Evolutionary conservation across 495 filamentous ascomycete genomes (phyloP), one percentile per base, ranked within the genome.

Genomic region (Aspergillus coremiiformis): DNA sequence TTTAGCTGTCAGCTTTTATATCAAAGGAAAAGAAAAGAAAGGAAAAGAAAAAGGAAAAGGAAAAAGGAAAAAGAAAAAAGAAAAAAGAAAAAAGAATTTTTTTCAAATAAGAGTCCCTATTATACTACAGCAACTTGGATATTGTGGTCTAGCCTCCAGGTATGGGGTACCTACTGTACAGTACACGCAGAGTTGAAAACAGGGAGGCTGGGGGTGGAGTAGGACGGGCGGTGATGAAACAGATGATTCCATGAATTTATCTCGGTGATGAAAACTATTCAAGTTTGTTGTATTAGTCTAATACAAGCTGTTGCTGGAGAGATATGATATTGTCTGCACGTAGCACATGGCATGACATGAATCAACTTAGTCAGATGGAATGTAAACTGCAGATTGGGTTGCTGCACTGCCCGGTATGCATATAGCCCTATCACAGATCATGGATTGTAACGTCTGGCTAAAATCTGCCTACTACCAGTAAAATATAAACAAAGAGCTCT

Each of bases 121-220:
- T n/a, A n/a, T n/a, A n/a, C n/a, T n/a, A n/a, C n/a, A n/a, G n/a
- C n/a, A n/a, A n/a, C n/a, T n/a, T n/a, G n/a, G n/a, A n/a, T n/a
- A n/a, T 35, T 15, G 32, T 10, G 32, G 32, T 35, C 32, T 45
- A 45, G 43, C 24, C 23, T n/a, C n/a, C n/a, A n/a, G n/a, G n/a
- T n/a, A n/a, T n/a, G 17, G 4, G 10, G 32, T 14, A 35, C n/a
- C 1, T 14, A 45, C 5, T 29, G 24, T 6, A 27, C 9, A 12
- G n/a, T 20, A 33, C 19, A 29, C 5, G 19, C 4, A 42, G 23
- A 17, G 15, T 39, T 14, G 14, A 49, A 59, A 62, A 54, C 30
- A 22, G 29, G 50, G 60, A 53, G 60, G 60, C 54, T 63, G 60
- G 60, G 59, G 30, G 43, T 55, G 53, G 46, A 44, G 45, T 39